A percentile compares a stretch with the other conserved stretches of the same genome.
Conservation (phyloP, 805 yeast species). For the Kodamaea hsintzibuensis region DNA sequence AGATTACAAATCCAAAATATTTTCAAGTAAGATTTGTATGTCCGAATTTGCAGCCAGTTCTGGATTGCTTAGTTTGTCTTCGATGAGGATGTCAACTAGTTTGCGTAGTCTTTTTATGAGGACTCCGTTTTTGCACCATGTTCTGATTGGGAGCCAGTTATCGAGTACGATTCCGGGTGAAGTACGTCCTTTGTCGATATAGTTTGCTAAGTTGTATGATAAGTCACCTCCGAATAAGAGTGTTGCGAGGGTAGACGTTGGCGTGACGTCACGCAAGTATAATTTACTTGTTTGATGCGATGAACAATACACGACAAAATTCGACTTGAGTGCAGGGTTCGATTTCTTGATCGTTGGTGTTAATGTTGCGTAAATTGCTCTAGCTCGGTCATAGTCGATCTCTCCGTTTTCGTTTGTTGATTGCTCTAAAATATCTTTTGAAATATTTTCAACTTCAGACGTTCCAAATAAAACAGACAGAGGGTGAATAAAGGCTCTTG, state of each 20-base stretch:
- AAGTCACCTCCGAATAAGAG: conserved; percentile 81
- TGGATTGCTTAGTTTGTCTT: conserved; percentile 51
- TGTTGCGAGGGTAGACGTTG: conserved; percentile 69
- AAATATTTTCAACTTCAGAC: conserved; percentile 22
- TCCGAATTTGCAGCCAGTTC: conserved; percentile 9
- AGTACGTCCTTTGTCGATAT: conserved; percentile 45
- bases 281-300: conserved; percentile 66
- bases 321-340: conserved; percentile 41
- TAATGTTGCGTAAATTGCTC: conserved; percentile 34
- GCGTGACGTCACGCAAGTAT: conserved; percentile 76
- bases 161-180: conserved; percentile 86
- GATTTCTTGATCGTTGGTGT: conserved; percentile 39
- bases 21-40: conserved; percentile 10
- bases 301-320: conserved; percentile 63
- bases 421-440: conserved; percentile 14
- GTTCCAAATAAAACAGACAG: conserved; percentile 70
- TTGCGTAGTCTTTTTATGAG: conserved; percentile 68
- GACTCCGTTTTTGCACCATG: conserved; percentile 95
- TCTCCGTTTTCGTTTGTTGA: conserved; percentile 41
- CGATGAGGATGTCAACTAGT: conserved; percentile 67
- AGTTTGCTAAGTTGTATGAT: conserved; percentile 51
- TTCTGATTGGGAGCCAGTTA: conserved; percentile 84
- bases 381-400: conserved; percentile 32
- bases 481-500: conserved; percentile 84
- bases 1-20: conserved; percentile 6